Conservation (phyloP, 2,329 filamentous ascomycete species). For the Neonectria coccinea region DNA sequence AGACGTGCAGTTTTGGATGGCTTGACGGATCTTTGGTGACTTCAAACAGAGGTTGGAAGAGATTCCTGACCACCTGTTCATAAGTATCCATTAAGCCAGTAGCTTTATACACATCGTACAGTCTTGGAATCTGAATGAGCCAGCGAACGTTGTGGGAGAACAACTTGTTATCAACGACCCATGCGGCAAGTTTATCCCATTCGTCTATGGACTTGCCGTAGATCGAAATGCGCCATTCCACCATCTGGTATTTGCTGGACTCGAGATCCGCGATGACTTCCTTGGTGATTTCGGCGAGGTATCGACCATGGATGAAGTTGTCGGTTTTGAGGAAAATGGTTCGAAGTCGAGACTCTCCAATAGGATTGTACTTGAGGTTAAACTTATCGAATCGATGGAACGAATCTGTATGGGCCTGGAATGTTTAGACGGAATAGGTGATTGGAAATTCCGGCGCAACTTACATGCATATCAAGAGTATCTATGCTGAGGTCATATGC, state of each 20-base stretch:
- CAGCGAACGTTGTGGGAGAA: constrained; percentile 98
- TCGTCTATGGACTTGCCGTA: constrained; percentile 93
- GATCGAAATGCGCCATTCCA: constrained; percentile 98
- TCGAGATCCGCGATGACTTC: constrained; percentile 98
- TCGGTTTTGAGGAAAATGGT: constrained; percentile 99
- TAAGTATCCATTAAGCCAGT: constrained; percentile 88
- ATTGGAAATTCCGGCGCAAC: constrained; percentile 48
- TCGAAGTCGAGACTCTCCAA: constrained; percentile 92
- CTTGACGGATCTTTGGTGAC: constrained; percentile 87
- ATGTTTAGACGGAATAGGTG: constrained; percentile 22
- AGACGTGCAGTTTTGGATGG: constrained; percentile 93
- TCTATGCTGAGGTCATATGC: constrained; percentile 98
- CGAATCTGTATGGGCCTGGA: constrained; percentile 90
- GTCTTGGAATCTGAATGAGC: constrained; percentile 93
- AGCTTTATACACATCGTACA: constrained; percentile 96
- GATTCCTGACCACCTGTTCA: constrained; percentile 88
- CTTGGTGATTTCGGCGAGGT: constrained; percentile 96
- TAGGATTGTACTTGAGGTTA: constrained; percentile 98
- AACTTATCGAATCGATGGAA: constrained; percentile 99
- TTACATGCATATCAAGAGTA: constrained; percentile 96
- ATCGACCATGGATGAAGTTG: constrained; percentile 95
- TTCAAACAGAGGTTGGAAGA: constrained; percentile 95
- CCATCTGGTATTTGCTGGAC: constrained; percentile 99
- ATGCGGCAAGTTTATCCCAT: constrained; percentile 97
- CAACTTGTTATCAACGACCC: constrained; percentile 98